phyloP scores from a whole-genome alignment of 2,329 filamentous ascomycete genomes.

The Ceratocystis cacaofunesta region DNA sequence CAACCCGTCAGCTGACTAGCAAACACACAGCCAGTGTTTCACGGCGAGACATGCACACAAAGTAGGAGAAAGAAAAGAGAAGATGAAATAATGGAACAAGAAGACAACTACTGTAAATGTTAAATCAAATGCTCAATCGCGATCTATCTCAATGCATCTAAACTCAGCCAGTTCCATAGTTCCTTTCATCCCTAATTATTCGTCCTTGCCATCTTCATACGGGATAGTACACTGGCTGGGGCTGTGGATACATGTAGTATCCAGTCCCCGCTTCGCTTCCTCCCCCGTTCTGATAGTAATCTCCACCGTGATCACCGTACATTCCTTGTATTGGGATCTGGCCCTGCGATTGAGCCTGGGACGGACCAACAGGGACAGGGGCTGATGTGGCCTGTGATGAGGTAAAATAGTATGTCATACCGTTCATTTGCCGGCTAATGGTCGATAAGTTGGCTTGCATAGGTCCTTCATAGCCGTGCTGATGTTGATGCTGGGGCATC shows the following conservation, averaged over 20 bases:
- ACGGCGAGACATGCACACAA: not conserved
- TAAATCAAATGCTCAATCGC: not conserved
- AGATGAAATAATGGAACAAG: not conserved
- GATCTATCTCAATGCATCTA: not conserved
- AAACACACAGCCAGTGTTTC: not conserved
- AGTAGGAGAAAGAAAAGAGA: not conserved
- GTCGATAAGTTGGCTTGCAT: not conserved
- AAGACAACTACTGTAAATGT: not conserved
- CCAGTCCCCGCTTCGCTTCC: not conserved
- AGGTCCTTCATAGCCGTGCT: not conserved
- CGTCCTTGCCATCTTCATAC: not conserved
- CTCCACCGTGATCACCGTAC: not conserved
- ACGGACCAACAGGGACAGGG: not conserved
- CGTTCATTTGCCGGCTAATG: constrained; percentile 77
- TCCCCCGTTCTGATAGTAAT: constrained; percentile 3
- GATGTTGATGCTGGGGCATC: not conserved
- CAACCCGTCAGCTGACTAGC: not conserved
- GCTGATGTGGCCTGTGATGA: not conserved
- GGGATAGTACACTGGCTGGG: not conserved
- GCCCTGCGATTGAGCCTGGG: not conserved
- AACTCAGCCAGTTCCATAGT: not conserved
- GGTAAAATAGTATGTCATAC: constrained; percentile 82
- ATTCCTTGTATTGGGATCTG: not conserved
- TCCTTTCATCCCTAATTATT: not conserved
- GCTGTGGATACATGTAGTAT: constrained; percentile 1